Evolutionary conservation across 768 basidiomycete genomes (phyloP).

Genomic region (Myochromella boudieri): DNA sequence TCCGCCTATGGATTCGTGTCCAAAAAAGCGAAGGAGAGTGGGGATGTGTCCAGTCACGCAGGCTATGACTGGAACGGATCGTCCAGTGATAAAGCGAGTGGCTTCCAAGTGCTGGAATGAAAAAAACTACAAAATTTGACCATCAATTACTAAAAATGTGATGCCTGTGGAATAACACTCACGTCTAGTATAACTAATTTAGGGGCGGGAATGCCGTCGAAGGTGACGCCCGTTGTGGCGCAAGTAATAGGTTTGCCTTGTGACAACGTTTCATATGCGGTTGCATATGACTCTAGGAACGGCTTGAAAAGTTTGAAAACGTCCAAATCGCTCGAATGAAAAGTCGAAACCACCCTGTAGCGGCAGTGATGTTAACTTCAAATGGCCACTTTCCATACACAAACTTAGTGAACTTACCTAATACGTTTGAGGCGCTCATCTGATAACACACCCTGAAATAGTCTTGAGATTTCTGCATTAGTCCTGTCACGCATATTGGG

Average conservation of each 20-base stretch:
- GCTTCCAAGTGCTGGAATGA: slow-evolving; percentile 5
- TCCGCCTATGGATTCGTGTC: slow-evolving; percentile 19
- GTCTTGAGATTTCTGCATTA: neutral
- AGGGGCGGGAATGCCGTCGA: slow-evolving; percentile 8
- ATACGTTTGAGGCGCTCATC: neutral
- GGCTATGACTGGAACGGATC: slow-evolving; percentile 14
- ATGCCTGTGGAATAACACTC: neutral
- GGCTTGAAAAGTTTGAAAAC: neutral
- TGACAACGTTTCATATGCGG: slow-evolving; percentile 9
- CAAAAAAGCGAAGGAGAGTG: slow-evolving; percentile 15
- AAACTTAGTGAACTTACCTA: too few species aligned
- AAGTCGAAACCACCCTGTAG: slow-evolving; percentile 6
- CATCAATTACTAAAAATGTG: neutral
- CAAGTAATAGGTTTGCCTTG: slow-evolving; percentile 11
- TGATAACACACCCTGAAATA: neutral
- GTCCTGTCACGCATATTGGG: neutral
- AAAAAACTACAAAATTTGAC: slow-evolving; percentile 8
- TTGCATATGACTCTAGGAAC: slow-evolving; percentile 7
- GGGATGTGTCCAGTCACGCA: slow-evolving; percentile 12
- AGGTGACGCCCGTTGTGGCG: slow-evolving; percentile 8
- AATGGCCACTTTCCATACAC: too few species aligned
- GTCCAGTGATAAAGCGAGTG: slow-evolving; percentile 16
- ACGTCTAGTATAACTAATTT: slow-evolving; percentile 13
- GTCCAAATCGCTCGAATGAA: slow-evolving; percentile 1
- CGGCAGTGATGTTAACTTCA: too few species aligned